Conservation (phyloP, 129 eudicot species). For the Flaveria brownii region DNA sequence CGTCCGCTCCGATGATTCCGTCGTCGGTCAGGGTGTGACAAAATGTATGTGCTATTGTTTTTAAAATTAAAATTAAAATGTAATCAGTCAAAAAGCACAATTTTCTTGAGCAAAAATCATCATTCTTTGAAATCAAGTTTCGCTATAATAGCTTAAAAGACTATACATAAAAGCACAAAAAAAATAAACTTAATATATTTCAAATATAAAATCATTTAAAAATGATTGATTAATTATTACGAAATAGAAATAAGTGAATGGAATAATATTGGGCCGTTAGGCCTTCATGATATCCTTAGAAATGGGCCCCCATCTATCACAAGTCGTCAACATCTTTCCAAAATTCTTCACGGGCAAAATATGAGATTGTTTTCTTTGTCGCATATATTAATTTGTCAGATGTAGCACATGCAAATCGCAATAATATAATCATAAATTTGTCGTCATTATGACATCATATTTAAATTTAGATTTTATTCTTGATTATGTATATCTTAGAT, state of each 20-base stretch:
- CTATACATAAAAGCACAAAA: not conserved
- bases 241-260: not conserved
- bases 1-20: too few species aligned
- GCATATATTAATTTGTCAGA: constrained; percentile 4
- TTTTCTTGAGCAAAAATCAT: not conserved
- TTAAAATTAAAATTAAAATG: not conserved
- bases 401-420: not conserved
- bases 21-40: too few species aligned
- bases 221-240: not conserved
- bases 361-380: constrained; percentile 16
- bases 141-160: not conserved
- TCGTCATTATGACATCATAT: constrained; percentile 16
- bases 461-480: not conserved
- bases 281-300: not conserved
- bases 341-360: constrained; percentile 11
- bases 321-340: constrained; percentile 12
- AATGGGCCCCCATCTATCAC: constrained; percentile 17
- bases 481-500: not conserved
- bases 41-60: too few species aligned
- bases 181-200: not conserved
- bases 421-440: not conserved
- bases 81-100: not conserved
- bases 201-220: constrained; percentile 6
- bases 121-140: not conserved
- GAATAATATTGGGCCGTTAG: constrained; percentile 13